Evolutionary conservation across 495 filamentous ascomycete species (phyloP), one percentile per base, ranked within the genome.

Genomic region (Podospora sp.): DNA sequence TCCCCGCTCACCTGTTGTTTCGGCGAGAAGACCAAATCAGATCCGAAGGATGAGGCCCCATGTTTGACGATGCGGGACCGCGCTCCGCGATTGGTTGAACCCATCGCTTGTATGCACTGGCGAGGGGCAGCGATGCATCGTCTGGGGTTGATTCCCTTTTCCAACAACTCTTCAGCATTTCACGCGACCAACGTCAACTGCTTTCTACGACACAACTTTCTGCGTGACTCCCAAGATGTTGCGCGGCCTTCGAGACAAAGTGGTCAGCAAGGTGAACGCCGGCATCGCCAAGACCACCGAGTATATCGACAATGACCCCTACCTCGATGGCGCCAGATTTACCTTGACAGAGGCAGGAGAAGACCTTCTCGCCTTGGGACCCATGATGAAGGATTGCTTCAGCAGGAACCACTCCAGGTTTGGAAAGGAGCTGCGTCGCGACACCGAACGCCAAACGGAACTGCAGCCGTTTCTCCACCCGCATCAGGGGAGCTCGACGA

Each of bases 371-470:
- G 8, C 52, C 7, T 2, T 55, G 2, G 52, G 52, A n/a, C 7
- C 5, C 20, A 22, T 26, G 9, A 20, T n/a, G 3, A 55, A 26
- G 24, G 52, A 55, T 55, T 11, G 52, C 4, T 55, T 55, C 16
- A 55, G 52, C 52, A n/a, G 24, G n/a, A 55, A 55, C 52, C 9
- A 55, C 52, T 55, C n/a, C 52, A 9, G 22, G 52, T 11, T 55
- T 14, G 4, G 3, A n/a, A n/a, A 22, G 21, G 52, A 55, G 52
- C 52, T 20, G 2, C 6, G n/a, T 11, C 52, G 52, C 25, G 52
- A 55, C 14, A n/a, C 14, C 7, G 20, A 55, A n/a, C 52, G 52
- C 6, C 52, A 12, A n/a, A n/a, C 14, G 5, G n/a, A 26, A 26
- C 52, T 55, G 24, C 20, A 22, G n/a, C 7, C 14, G 8, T 55